Evolutionary conservation across 495 filamentous ascomycete species (phyloP).

Genomic region (Penicillium egyptiacum): DNA sequence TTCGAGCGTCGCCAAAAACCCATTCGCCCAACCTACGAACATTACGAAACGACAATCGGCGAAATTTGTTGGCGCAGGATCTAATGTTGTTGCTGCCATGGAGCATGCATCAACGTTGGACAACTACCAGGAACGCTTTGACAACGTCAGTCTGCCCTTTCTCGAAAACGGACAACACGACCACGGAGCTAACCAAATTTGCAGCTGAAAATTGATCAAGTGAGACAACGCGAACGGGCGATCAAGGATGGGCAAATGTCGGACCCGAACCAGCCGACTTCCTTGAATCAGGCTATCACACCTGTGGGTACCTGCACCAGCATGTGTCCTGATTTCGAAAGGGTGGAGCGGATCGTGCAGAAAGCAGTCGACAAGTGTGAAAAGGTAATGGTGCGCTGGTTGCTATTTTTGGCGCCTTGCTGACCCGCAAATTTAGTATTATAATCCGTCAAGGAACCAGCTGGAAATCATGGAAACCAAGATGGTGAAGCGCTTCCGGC

Average conservation of each 20-base stretch:
- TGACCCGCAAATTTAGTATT: conserved; percentile 30
- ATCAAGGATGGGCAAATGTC: conserved; percentile 77
- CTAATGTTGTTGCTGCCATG: conserved; percentile 15
- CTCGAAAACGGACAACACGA: not conserved
- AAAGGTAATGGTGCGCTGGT: conserved; percentile 42
- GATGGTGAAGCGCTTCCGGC: conserved; percentile 83
- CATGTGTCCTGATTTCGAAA: conserved; percentile 94
- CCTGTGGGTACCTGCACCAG: conserved; percentile 86
- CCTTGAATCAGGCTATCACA: conserved; percentile 78
- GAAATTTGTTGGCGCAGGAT: not conserved
- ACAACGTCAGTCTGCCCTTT: conserved; percentile 35
- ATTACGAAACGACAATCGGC: not conserved
- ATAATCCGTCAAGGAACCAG: conserved; percentile 38
- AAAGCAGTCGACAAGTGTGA: conserved; percentile 62
- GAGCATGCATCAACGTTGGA: conserved; percentile 27
- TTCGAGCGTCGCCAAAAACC: conserved; percentile 15
- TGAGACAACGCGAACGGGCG: conserved; percentile 63
- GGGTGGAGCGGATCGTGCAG: conserved; percentile 72
- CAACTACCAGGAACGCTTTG: conserved; percentile 44
- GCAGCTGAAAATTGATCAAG: conserved; percentile 66
- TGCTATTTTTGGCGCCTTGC: not conserved
- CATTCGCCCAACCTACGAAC: not conserved
- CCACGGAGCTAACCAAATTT: conserved; percentile 20
- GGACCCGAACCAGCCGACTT: conserved; percentile 82
- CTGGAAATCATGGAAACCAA: conserved; percentile 51